Base-by-base conservation (phyloP, 495 filamentous ascomycete species). In the Ascodesmis nigricans region DNA sequence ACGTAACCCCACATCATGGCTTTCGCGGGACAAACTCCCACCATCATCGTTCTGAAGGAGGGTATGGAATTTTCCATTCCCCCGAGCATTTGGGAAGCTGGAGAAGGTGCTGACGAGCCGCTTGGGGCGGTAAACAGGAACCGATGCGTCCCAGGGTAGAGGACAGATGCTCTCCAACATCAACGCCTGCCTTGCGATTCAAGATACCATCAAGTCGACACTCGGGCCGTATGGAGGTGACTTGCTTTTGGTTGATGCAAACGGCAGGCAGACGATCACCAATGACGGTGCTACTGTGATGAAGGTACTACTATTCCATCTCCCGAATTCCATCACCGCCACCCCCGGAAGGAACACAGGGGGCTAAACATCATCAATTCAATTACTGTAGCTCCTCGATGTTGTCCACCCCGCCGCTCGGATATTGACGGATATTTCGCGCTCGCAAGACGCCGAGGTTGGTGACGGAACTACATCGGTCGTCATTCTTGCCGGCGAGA, bases 211-310 rank as follows among this genome's bases (percentile, higher is more conserved):
- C 55, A 78, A 83, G 62, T 78, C 74, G 51, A 97, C 87, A 9
- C 62, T 97, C 28, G 87, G 87, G n/a, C 87, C 87, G 6, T 97
- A 95, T 58, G 87, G 87, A 50, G 87, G 87, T 41, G 87, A 97
- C 58, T 61, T 97, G 51, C 65, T 97, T 48, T 67, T 97, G 54
- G 87, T 97, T 38, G 90, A 97, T 58, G 70, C 66, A 50, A 92
- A 93, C 64, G 87, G 87, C 53, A 75, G 56, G 54, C 81, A 91
- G 61, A 97, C 87, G 43, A 93, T 97, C 49, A 97, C 87, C 31
- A 97, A 97, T 56, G 87, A 97, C 67, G 87, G 87, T 51, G 87
- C 87, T 27, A 97, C 87, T 15, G 87, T 95, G 27, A 97, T 97
- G 87, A 93, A 92, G 70, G 81, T 83, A 53, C 46, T 63, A 45